phyloP scores from a whole-genome alignment of 306 rosid genomes.

The Ormosia emarginata region DNA sequence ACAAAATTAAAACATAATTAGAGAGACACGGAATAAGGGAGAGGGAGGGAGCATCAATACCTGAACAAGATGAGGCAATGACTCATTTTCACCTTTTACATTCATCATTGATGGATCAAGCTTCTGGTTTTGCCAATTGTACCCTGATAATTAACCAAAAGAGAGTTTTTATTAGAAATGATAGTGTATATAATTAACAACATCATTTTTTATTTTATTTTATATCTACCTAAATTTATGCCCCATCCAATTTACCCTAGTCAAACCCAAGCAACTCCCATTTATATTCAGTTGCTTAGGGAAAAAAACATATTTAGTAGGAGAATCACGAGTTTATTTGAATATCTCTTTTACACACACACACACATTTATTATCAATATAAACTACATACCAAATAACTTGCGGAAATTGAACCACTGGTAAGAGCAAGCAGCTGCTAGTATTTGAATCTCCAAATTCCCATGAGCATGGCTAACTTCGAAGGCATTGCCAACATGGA shows the following conservation, averaged over 20 bases:
- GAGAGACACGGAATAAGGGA: neutral
- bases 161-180: neutral
- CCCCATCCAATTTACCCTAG: neutral
- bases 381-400: conserved; percentile 50
- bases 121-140: conserved; percentile 73
- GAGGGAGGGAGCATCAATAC: conserved; percentile 24
- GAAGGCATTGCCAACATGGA: conserved; percentile 85
- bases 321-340: neutral
- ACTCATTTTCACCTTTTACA: conserved; percentile 44
- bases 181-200: neutral
- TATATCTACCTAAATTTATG: neutral
- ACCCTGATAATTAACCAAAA: conserved; percentile 42
- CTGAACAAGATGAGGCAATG: conserved; percentile 71
- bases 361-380: neutral
- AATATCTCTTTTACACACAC: neutral
- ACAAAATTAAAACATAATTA: neutral
- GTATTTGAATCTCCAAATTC: conserved; percentile 55
- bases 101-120: conserved; percentile 89
- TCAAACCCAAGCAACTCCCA: too few relatives aligned
- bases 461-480: conserved; percentile 39
- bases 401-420: conserved; percentile 87
- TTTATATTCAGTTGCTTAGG: neutral
- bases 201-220: neutral
- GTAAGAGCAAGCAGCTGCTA: conserved; percentile 80
- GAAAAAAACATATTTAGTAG: neutral